A percentile compares a stretch with the other conserved stretches of the same genome.
Evolutionary conservation across 192 early-diverging fungal species (phyloP).

Genomic region (Podila horticola): DNA sequence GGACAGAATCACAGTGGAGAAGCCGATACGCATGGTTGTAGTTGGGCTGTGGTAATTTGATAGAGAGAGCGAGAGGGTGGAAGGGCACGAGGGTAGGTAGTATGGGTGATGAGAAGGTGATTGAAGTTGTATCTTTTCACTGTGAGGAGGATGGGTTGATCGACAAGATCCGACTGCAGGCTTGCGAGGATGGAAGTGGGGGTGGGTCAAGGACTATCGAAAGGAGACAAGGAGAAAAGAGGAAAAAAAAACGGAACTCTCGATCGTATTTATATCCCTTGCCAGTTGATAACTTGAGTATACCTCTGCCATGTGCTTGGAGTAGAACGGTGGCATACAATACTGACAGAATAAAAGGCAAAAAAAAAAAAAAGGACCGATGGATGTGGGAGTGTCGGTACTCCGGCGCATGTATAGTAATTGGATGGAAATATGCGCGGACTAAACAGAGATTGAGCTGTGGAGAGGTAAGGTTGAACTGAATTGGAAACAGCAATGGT

Average conservation of each 20-base stretch:
- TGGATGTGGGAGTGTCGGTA: neutral
- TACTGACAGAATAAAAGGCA: neutral
- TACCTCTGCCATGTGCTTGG: neutral
- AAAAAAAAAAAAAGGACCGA: neutral
- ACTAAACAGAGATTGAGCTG: constrained; percentile 1
- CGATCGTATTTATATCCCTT: too few species aligned
- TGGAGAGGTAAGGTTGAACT: neutral
- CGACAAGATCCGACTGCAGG: neutral
- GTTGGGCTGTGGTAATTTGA: neutral
- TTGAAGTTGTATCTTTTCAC: neutral
- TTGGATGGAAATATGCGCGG: neutral
- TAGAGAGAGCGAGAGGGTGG: neutral
- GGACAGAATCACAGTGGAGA: constrained; percentile 14
- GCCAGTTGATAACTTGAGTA: too few species aligned
- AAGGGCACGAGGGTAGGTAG: neutral
- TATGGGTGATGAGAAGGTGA: neutral
- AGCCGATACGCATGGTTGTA: constrained; percentile 3
- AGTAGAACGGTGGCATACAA: neutral
- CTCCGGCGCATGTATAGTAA: neutral
- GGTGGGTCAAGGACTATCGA: too few species aligned
- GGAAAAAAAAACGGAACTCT: too few species aligned
- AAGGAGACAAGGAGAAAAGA: too few species aligned
- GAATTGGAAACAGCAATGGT: too few species aligned
- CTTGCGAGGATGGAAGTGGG: too few species aligned
- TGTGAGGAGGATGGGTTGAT: neutral